Conservation (phyloP, 768 basidiomycete genomes). For the Psilocybe azurescens region DNA sequence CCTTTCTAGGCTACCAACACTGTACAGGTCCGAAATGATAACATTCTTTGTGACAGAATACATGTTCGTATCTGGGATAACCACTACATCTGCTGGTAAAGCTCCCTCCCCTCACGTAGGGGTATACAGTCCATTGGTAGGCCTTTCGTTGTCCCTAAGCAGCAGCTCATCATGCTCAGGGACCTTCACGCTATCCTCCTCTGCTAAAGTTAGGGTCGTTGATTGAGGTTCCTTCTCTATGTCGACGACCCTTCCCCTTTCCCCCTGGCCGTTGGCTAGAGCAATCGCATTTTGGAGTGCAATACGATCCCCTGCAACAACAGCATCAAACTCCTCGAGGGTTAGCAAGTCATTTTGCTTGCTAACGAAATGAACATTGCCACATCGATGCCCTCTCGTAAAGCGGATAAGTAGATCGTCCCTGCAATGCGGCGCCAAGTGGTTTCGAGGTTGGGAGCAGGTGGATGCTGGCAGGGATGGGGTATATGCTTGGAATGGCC, state of each 20-base stretch:
- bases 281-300: too few species aligned
- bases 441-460: conserved; percentile 18
- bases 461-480: not conserved
- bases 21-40: conserved; percentile 10
- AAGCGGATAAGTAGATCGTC: conserved; percentile 5
- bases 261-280: too few species aligned
- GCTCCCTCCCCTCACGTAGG: not conserved
- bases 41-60: not conserved
- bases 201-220: conserved; percentile 10
- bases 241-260: conserved; percentile 27
- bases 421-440: conserved; percentile 25
- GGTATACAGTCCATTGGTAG: too few species aligned
- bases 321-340: too few species aligned
- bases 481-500: conserved; percentile 19
- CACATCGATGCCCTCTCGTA: too few species aligned
- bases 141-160: not conserved
- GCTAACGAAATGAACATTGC: too few species aligned
- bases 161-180: too few species aligned
- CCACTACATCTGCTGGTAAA: too few species aligned
- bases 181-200: not conserved
- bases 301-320: conserved; percentile 2
- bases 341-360: too few species aligned
- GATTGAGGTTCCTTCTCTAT: conserved; percentile 15
- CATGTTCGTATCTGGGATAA: not conserved
- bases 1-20: conserved; percentile 6